phyloP scores from a whole-genome alignment of 2,329 filamentous ascomycete species.

The Allantophomopsis lycopodina region DNA sequence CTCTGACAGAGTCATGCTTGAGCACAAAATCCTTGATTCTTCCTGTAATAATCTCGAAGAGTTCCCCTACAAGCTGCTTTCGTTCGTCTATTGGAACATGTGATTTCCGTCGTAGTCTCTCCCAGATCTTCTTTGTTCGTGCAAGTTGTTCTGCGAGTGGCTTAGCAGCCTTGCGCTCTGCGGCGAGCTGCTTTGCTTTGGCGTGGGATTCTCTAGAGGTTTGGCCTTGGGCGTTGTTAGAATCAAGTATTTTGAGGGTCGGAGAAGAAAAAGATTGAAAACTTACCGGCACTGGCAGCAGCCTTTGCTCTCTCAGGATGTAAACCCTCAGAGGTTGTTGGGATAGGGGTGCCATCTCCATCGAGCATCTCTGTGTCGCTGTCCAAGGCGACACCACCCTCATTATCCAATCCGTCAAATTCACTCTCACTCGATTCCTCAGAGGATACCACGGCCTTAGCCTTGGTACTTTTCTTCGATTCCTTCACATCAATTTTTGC shows the following conservation, averaged over 20 bases:
- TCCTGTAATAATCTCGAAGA: conserved; percentile 84
- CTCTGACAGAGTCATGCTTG: conserved; percentile 95
- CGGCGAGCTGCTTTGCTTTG: conserved; percentile 80
- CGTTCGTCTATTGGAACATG: conserved; percentile 85
- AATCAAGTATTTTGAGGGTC: conserved; percentile 12
- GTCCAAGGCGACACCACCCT: conserved; percentile 14
- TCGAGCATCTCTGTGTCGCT: conserved; percentile 17
- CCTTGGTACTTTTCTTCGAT: conserved; percentile 21
- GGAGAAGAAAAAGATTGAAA: background rate
- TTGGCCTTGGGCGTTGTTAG: conserved; percentile 27
- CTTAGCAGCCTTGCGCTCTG: conserved; percentile 84
- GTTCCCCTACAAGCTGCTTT: conserved; percentile 72
- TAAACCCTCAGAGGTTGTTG: conserved; percentile 17
- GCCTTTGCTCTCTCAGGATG: conserved; percentile 20
- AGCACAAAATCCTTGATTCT: conserved; percentile 91
- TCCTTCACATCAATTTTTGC: conserved; percentile 22
- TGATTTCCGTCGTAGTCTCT: conserved; percentile 81
- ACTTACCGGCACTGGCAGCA: conserved; percentile 13
- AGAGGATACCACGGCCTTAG: conserved; percentile 9
- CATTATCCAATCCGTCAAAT: conserved; percentile 23
- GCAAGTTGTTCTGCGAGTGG: conserved; percentile 82
- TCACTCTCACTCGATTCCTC: conserved; percentile 23
- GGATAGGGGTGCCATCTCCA: conserved; percentile 20
- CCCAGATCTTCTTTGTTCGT: conserved; percentile 94
- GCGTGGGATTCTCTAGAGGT: conserved; percentile 77